Evolutionary conservation across 306 rosid species (phyloP).

Genomic region (Quercus engelmannii): DNA sequence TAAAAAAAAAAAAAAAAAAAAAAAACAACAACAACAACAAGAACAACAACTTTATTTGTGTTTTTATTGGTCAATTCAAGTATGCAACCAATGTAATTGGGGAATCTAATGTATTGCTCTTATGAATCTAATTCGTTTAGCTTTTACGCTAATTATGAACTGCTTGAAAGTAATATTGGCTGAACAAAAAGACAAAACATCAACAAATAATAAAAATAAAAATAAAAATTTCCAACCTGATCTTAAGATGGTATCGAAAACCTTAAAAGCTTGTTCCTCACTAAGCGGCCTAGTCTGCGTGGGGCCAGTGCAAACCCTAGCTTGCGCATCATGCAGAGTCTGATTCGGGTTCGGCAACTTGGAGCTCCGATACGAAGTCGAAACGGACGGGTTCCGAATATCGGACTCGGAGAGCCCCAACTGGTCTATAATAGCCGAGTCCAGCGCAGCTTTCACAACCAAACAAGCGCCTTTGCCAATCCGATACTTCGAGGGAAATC

Average conservation of each 20-base stretch:
- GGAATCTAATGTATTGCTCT: no score
- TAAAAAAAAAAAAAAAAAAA: no score
- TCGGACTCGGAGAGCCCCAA: slow-evolving; percentile 59
- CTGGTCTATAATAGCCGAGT: slow-evolving; percentile 47
- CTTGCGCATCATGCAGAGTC: slow-evolving; percentile 85
- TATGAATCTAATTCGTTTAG: no score
- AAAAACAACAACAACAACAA: no score
- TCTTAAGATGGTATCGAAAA: slow-evolving; percentile 75
- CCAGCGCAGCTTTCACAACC: slow-evolving; percentile 38
- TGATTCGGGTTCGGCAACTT: slow-evolving; percentile 62
- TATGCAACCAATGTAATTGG: no score
- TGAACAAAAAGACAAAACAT: background rate
- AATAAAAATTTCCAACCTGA: slow-evolving; percentile 45
- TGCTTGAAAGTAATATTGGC: no score
- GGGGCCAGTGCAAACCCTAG: slow-evolving; percentile 95
- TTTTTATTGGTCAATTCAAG: no score
- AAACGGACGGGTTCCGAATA: slow-evolving; percentile 58
- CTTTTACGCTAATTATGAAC: no score
- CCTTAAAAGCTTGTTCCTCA: slow-evolving; percentile 81
- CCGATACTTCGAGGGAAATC: slow-evolving; percentile 25
- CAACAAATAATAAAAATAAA: background rate
- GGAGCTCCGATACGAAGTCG: slow-evolving; percentile 66
- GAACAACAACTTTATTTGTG: no score
- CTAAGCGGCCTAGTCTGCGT: slow-evolving; percentile 77
- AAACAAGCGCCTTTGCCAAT: slow-evolving; percentile 24